A percentile compares a stretch with the other conserved stretches of the same genome.
Evolutionary conservation across 1,284 basidiomycete species (phyloP).

Genomic region (Clitocybe nebularis): DNA sequence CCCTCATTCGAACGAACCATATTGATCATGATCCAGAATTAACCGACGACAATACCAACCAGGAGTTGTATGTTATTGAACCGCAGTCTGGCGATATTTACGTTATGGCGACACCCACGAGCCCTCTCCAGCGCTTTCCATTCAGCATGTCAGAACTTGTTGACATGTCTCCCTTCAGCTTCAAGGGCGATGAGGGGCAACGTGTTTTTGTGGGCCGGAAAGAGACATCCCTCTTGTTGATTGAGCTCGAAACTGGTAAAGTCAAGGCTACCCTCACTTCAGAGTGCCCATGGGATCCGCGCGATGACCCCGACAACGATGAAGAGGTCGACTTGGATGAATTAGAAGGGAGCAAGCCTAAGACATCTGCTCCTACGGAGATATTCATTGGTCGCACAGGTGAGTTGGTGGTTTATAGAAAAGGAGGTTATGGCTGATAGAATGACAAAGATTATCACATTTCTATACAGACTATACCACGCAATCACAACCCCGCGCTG

Average conservation of each 20-base stretch:
- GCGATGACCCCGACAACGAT: conserved; percentile 45
- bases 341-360: conserved; percentile 54
- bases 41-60: conserved; percentile 48
- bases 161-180: conserved; percentile 81
- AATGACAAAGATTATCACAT: conserved; percentile 61
- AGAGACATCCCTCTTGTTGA: conserved; percentile 74
- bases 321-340: conserved; percentile 63
- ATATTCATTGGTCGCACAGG: conserved; percentile 82
- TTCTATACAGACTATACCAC: conserved; percentile 55
- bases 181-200: conserved; percentile 59
- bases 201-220: conserved; percentile 84
- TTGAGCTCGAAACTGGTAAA: conserved; percentile 81
- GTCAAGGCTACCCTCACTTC: conserved; percentile 76
- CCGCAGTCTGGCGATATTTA: conserved; percentile 90
- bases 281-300: conserved; percentile 73
- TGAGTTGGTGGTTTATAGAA: conserved; percentile 31
- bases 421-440: conserved; percentile 6
- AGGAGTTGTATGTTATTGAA: conserved; percentile 87
- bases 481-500: conserved; percentile 25
- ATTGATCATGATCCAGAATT: conserved; percentile 50
- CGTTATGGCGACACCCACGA: conserved; percentile 62
- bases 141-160: conserved; percentile 85
- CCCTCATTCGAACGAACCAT: conserved; percentile 70
- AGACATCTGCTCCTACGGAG: conserved; percentile 44
- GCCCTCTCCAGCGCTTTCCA: conserved; percentile 76